Base-by-base conservation (phyloP, 306 rosid genomes). In the Casuarina cunninghamiana region DNA sequence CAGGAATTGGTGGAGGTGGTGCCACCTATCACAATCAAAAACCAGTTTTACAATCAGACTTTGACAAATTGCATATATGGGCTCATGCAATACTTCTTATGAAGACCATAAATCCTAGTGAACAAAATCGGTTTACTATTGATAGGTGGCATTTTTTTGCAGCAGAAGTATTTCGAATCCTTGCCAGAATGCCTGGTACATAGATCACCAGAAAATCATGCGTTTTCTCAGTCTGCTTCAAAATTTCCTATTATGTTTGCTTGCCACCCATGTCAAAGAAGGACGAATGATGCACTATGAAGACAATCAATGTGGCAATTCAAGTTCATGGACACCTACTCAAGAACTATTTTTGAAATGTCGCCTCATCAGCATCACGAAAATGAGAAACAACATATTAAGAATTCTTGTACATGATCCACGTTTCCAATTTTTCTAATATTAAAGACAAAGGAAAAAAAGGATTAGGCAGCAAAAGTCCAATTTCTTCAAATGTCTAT, bases 1-100 rank as follows among this genome's bases (percentile, higher is more conserved):
- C 97, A 81, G 92, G 82, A 78, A 87, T 80, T 53, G 90, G 87
- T 58, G 87, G 89, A 81, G 95, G 85, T 60, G 88, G 94, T 49
- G 79, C 84, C 78, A 77, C 79, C 99, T 93, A 51, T 71, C 72
- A 74, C 81, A 85, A 77, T 69, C 57, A 66, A 78, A 83, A 77
- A 73, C 71, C 12, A 75, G 80, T 69, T 71, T 42, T 57, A 44
- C 48, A 46, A 75, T 42, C 69, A 69, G 58, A 80, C 66, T 45
- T 44, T 44, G 72, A 74, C 73, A 43, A 82, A 74, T 72, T 44
- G 51, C 72, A 81, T 61, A 39, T 57, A 70, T 42, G 65, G 8
- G 42, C 69, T 53, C 73, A 65, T 37, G 63, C 72, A 38, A 53
- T 10, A 54, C 41, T 26, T 67, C 75, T 50, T 39, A 12, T 16